Base-by-base conservation (phyloP, 1,284 basidiomycete genomes). In the Waitea zeae region DNA sequence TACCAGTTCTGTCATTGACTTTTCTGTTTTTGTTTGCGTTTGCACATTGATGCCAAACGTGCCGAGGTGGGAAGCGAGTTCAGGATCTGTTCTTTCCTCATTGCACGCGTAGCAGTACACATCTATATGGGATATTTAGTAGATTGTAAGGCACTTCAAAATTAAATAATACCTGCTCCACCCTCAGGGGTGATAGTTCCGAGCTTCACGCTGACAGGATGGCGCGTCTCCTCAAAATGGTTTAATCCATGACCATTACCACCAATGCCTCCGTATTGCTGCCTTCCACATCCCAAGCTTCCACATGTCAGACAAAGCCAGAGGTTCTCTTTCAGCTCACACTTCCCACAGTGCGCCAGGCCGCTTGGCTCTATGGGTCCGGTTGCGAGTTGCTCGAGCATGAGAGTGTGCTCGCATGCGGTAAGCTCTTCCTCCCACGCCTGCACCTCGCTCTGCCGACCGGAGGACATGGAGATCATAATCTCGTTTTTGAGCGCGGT, bases 131-230 rank as follows among this genome's bases (percentile, higher is more conserved):
- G n/a, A n/a, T n/a, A n/a, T n/a, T n/a, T n/a, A n/a, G n/a, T n/a
- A n/a, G n/a, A 22, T 7, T 5, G 20, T 17, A 5, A 17, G 7
- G 6, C n/a, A n/a, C n/a, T n/a, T n/a, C n/a, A n/a, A n/a, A n/a
- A n/a, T n/a, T n/a, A n/a, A n/a, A n/a, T n/a, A n/a, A n/a, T 38
- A 86, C 86, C 87, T 39, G 86, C 93, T 4, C 61, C 70, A 2
- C 93, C 93, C 49, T 98, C 92, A 0, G 93, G 82, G 0, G 92
- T 95, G 46, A 99, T 96, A 0, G 93, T 98, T 2, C 93, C 93
- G 2, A 97, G 64, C 52, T 98, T 98, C 33, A 97, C 92, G 37
- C 81, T 83, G 17, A 93, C 67, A 0, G 78, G 69, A 50, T 98
- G 93, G 0, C 66, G 64, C 0, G 79, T 79, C 38, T 71, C 62